Evolutionary conservation across 129 eudicot species (phyloP).

Genomic region (Pseudognaphalium luteoalbum): DNA sequence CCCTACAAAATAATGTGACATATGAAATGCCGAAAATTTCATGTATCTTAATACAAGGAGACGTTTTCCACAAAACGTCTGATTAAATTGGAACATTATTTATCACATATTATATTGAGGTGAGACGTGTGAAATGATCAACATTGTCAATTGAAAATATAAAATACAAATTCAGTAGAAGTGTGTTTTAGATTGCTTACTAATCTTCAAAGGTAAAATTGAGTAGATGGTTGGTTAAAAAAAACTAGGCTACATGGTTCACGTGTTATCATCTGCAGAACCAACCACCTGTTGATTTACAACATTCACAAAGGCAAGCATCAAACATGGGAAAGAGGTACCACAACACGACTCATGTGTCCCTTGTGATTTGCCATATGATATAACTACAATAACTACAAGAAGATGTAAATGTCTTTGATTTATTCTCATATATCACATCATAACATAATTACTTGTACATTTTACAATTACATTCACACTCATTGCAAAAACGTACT

Average conservation of each 20-base stretch:
- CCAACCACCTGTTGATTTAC: not conserved
- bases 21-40: no score
- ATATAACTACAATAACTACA: not conserved
- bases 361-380: conserved; percentile 25
- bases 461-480: not conserved
- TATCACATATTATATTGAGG: no score
- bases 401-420: not conserved
- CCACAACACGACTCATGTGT: conserved; percentile 28
- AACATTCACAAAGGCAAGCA: not conserved
- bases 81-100: no score
- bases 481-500: not conserved
- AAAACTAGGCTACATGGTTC: not conserved
- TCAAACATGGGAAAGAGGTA: conserved; percentile 1
- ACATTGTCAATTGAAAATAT: no score
- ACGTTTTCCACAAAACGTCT: no score
- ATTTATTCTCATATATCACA: not conserved
- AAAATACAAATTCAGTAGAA: no score
- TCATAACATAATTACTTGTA: not conserved
- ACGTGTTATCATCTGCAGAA: conserved; percentile 15
- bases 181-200: no score
- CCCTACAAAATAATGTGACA: no score
- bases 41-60: no score
- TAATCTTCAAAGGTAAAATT: no score
- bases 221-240: not conserved
- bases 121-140: no score